Base-by-base conservation (phyloP, 1,284 basidiomycete species). In the Marasmius sp. region DNA sequence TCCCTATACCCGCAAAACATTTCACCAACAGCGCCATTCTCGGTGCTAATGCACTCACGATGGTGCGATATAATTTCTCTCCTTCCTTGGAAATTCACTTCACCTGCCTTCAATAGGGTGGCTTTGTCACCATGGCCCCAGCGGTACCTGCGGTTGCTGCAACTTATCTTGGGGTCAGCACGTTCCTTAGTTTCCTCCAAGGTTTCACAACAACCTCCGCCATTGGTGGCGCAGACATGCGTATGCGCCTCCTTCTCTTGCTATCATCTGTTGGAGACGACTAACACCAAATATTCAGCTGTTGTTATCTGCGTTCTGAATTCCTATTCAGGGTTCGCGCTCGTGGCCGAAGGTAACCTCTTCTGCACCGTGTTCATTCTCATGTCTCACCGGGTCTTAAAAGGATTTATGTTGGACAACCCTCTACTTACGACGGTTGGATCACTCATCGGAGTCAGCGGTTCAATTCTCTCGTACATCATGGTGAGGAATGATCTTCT, bases 141-240 rank as follows among this genome's bases (percentile, higher is more conserved):
- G 77, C 85, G 12, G 85, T 85, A 9, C 92, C 92, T 1, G 71
- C 85, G 9, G 76, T 92, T 57, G 92, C 91, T 14, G 93, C 92
- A 7, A 85, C 85, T 5, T 93, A 88, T 74, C 79, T 94, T 0
- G 85, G 87, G 43, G 83, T 82, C 27, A 93, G 91, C 69, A 80
- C 92, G 0, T 63, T 86, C 4, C 77, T 94, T 55, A 93, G 91
- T 69, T 94, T 93, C 74, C 82, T 91, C 63, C 90, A 93, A 71
- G 92, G 92, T 12, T 91, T 82, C 73, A 94, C 93, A 1, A 92
- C 91, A 0, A 93, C 91, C 5, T 89, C 92, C 9, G 91, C 92
- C 18, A 93, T 94, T 65, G 92, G 92, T 61, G 93, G 93, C 18
- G 92, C 93, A 39, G 92, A 94, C 72, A 94, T 94, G 93, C 92